Conservation (phyloP, 148 eudicot species). For the Spergularia bocconei region DNA sequence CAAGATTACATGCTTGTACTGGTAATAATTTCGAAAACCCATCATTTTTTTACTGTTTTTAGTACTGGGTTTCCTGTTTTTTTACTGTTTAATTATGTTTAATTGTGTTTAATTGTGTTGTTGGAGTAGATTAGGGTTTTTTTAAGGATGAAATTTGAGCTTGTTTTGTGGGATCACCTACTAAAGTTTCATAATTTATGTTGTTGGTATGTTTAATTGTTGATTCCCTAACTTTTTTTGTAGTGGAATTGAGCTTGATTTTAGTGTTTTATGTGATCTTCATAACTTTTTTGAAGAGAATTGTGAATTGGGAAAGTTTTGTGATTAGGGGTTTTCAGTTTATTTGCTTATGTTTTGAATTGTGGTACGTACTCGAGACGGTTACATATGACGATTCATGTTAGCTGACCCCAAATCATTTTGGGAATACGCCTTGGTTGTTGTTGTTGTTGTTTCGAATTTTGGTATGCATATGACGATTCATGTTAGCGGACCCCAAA, state of each 20-base stretch:
- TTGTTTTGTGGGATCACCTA: not conserved
- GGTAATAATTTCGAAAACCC: constrained; percentile 14
- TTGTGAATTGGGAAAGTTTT: not conserved
- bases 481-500: too few relatives aligned
- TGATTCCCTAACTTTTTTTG: not conserved
- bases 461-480: too few relatives aligned
- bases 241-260: not conserved
- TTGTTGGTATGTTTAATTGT: not conserved
- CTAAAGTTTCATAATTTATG: not conserved
- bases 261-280: not conserved
- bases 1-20: not conserved
- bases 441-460: too few relatives aligned
- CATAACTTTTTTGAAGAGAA: not conserved
- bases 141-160: not conserved
- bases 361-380: too few relatives aligned
- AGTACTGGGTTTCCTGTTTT: not conserved
- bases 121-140: constrained; percentile 17
- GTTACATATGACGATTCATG: too few relatives aligned
- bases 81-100: not conserved
- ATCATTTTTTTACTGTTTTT: not conserved
- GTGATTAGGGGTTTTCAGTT: not conserved
- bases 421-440: too few relatives aligned
- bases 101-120: not conserved
- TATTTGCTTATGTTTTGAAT: not conserved
- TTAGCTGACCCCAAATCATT: too few relatives aligned